These are phyloP conservation scores for Irpex sp. DNA, from an alignment of 1,284 basidiomycete genomes.

Conservation along the genomic window DNA sequence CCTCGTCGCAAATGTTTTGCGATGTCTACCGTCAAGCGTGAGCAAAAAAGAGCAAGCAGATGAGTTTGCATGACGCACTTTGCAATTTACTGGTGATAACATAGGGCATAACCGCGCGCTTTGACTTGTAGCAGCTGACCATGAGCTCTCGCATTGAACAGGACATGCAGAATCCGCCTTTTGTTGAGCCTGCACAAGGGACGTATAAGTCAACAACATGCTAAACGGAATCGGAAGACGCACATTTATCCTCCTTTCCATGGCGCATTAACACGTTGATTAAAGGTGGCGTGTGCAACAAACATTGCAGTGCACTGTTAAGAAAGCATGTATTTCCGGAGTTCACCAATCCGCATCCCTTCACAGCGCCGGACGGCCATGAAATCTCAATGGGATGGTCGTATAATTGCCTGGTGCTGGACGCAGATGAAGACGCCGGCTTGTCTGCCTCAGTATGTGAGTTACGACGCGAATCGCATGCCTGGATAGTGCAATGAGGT, in stretches of 20 bases:
- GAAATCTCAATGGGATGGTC: conserved; percentile 50
- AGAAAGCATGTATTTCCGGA: conserved; percentile 97
- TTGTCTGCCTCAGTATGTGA: not conserved
- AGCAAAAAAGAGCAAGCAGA: not conserved
- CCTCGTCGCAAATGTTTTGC: conserved; percentile 89
- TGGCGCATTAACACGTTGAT: conserved; percentile 68
- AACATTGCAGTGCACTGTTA: conserved; percentile 92
- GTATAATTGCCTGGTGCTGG: conserved; percentile 33
- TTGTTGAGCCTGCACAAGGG: conserved; percentile 45
- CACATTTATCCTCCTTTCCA: conserved; percentile 31
- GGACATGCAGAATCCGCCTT: conserved; percentile 69
- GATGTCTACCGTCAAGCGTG: conserved; percentile 54
- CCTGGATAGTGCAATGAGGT: not conserved
- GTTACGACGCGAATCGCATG: not conserved
- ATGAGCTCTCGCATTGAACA: conserved; percentile 64
- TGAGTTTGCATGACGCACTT: conserved; percentile 42
- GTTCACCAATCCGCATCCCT: conserved; percentile 79
- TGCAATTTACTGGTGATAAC: conserved; percentile 65
- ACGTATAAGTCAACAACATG: conserved; percentile 10
- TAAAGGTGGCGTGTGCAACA: conserved; percentile 92
- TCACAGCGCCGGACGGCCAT: conserved; percentile 45
- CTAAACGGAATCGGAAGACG: conserved; percentile 14
- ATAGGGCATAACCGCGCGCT: conserved; percentile 54
- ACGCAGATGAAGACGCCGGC: conserved; percentile 4
- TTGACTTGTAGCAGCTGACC: conserved; percentile 43